Evolutionary conservation across 1,139 yeast genomes (phyloP).

Genomic region (Kodamaea sp.): DNA sequence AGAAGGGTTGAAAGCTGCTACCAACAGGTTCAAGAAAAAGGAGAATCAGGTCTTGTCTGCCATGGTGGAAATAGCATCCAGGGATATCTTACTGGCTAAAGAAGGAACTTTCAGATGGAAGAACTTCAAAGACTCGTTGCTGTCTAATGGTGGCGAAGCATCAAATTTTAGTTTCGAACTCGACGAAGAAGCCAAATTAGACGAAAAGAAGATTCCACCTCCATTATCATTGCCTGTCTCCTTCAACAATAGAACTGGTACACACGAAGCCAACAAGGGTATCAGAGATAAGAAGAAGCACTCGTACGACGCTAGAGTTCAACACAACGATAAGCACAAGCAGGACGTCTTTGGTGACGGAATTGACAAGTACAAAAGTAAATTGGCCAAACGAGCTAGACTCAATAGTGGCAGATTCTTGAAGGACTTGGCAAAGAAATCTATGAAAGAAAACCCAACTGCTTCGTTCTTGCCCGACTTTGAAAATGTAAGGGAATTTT

Average conservation of each 20-base stretch:
- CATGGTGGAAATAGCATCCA: conserved; percentile 70
- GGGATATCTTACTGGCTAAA: conserved; percentile 57
- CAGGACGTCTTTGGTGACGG: conserved; percentile 81
- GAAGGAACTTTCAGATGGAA: conserved; percentile 54
- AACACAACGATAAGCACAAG: conserved; percentile 61
- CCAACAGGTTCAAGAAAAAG: conserved; percentile 35
- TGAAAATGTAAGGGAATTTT: conserved; percentile 56
- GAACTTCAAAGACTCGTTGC: conserved; percentile 27
- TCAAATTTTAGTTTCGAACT: conserved; percentile 19
- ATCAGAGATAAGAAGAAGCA: conserved; percentile 79
- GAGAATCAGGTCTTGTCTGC: conserved; percentile 52
- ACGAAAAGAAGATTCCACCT: conserved; percentile 28
- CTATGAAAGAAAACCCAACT: conserved; percentile 41
- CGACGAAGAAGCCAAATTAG: conserved; percentile 26
- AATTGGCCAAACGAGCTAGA: conserved; percentile 49
- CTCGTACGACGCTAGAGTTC: conserved; percentile 80
- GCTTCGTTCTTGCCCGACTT: conserved; percentile 55
- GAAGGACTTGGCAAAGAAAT: conserved; percentile 53
- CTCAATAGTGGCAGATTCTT: conserved; percentile 55
- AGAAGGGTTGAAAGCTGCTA: conserved; percentile 46
- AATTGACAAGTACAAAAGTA: conserved; percentile 55
- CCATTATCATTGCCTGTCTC: conserved; percentile 57
- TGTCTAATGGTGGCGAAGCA: conserved; percentile 18
- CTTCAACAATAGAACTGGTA: conserved; percentile 84
- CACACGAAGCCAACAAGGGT: conserved; percentile 73